A percentile compares a stretch with the other conserved stretches of the same genome.
These are phyloP conservation scores for Cadophora gregata DNA, from an alignment of 2,329 filamentous ascomycete genomes.

Conservation along the genomic window DNA sequence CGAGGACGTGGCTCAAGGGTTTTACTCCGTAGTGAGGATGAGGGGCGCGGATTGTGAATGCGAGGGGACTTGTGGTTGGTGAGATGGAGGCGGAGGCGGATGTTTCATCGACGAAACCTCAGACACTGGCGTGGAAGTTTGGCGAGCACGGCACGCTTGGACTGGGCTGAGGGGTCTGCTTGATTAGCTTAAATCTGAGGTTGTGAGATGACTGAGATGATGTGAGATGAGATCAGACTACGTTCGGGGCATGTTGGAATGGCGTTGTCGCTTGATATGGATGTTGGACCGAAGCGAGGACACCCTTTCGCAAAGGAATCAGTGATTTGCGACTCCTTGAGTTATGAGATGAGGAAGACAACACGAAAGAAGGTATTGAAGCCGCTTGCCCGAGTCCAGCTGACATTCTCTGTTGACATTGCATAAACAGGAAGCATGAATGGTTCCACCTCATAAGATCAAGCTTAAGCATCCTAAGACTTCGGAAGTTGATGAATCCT, in stretches of 20 bases:
- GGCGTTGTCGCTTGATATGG: background rate
- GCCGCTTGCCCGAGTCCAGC: background rate
- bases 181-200: background rate
- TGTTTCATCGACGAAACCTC: slow-evolving; percentile 15
- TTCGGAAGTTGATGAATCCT: background rate
- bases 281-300: background rate
- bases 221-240: background rate
- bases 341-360: background rate
- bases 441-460: background rate
- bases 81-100: too few species aligned
- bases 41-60: background rate
- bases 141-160: background rate
- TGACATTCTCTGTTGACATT: background rate
- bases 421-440: background rate
- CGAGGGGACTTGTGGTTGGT: background rate
- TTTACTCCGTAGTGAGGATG: too few species aligned
- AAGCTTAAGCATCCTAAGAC: background rate
- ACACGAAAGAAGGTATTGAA: background rate
- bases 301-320: background rate
- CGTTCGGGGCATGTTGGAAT: background rate
- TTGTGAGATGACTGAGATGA: background rate
- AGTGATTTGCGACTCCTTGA: background rate
- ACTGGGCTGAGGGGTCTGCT: background rate
- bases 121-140: slow-evolving; percentile 13
- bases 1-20: background rate